A percentile compares a stretch with the other conserved stretches of the same genome.
phyloP scores from a whole-genome alignment of 202 grass and related monocot genomes.

The Schoenoplectus triqueter region DNA sequence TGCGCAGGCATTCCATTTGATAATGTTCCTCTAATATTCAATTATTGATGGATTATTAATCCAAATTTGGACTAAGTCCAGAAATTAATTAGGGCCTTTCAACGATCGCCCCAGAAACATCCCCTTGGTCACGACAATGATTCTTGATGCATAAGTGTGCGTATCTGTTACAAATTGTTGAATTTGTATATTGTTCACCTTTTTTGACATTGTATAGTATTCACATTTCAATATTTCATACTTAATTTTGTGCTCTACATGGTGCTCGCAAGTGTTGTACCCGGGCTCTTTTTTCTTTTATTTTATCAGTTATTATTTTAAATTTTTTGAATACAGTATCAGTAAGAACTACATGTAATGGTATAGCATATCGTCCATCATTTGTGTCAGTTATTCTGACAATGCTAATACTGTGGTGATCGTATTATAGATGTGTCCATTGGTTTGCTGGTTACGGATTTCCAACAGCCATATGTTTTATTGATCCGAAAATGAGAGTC shows the following conservation, averaged over 20 bases:
- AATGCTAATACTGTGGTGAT: no score
- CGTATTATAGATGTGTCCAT: no score
- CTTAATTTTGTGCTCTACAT: not conserved
- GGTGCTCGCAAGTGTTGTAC: not conserved
- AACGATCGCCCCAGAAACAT: not conserved
- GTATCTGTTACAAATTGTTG: not conserved
- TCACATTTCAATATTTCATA: not conserved
- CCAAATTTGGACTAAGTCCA: not conserved
- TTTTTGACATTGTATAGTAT: not conserved
- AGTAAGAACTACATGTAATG: not conserved
- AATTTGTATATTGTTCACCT: slow-evolving; percentile 8
- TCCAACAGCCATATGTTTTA: no score
- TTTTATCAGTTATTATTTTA: not conserved
- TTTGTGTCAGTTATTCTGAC: no score
- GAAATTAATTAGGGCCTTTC: not conserved
- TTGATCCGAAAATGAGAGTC: no score
- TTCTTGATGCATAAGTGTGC: not conserved
- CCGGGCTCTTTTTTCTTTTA: not conserved
- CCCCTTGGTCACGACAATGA: not conserved
- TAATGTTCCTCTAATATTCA: not conserved
- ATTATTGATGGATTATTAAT: slow-evolving; percentile 26
- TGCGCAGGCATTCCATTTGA: not conserved
- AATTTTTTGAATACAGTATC: not conserved
- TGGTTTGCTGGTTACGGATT: no score
- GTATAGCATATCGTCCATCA: not conserved